A percentile compares a stretch with the other conserved stretches of the same genome.
These are phyloP conservation scores for Boletus rubroflammeus DNA, from an alignment of 768 basidiomycete species.

Conservation along the genomic window DNA sequence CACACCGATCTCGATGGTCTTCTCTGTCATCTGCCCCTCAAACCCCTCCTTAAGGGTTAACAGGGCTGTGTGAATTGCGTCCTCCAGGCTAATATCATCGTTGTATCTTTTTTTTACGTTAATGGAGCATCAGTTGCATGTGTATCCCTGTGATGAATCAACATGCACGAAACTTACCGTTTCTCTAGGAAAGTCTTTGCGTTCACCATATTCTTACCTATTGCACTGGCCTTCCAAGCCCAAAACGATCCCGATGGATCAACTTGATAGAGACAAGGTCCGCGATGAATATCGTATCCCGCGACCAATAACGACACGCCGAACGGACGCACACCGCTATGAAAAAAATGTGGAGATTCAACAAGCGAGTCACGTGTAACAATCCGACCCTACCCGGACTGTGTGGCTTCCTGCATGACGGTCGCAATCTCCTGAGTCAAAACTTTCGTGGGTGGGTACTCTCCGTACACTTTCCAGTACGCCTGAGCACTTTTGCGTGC, in stretches of 20 bases:
- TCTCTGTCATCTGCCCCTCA: slow-evolving; percentile 99
- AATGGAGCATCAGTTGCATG: slow-evolving; percentile 15
- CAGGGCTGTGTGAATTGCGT: slow-evolving; percentile 97
- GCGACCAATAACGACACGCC: slow-evolving; percentile 96
- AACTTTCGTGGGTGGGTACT: slow-evolving; percentile 95
- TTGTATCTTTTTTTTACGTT: slow-evolving; percentile 80
- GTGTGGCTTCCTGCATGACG: slow-evolving; percentile 98
- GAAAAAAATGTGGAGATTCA: slow-evolving; percentile 34
- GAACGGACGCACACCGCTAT: slow-evolving; percentile 97
- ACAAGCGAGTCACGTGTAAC: slow-evolving; percentile 22
- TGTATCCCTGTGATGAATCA: slow-evolving; percentile 17
- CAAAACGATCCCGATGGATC: slow-evolving; percentile 99
- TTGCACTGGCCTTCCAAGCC: slow-evolving; percentile 99
- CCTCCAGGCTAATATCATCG: slow-evolving; percentile 97
- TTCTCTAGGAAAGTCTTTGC: slow-evolving; percentile 99
- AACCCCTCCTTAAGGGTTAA: slow-evolving; percentile 98
- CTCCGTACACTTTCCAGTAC: slow-evolving; percentile 99
- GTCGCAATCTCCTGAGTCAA: slow-evolving; percentile 97
- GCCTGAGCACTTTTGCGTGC: slow-evolving; percentile 97
- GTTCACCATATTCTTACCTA: slow-evolving; percentile 99
- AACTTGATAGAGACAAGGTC: slow-evolving; percentile 96
- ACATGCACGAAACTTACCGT: slow-evolving; percentile 55
- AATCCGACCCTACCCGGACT: slow-evolving; percentile 75
- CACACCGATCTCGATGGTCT: slow-evolving; percentile 98
- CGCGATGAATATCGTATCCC: slow-evolving; percentile 93